phyloP scores from a whole-genome alignment of 305 asterid genomes.

The Solanum hybrid region DNA sequence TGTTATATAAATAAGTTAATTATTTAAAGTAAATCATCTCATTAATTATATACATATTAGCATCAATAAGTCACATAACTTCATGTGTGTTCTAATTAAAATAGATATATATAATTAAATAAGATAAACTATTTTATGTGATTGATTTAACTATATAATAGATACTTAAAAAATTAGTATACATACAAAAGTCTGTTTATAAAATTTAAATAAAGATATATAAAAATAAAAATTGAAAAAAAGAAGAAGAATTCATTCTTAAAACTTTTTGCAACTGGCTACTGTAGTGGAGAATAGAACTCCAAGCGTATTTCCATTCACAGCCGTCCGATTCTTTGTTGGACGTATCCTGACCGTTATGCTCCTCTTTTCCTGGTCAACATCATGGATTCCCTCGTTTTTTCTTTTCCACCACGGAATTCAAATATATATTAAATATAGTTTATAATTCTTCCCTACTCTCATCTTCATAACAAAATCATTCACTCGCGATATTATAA shows the following conservation, averaged over 20 bases:
- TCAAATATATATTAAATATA: background rate
- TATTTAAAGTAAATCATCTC: background rate
- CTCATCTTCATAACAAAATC: background rate
- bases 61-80: background rate
- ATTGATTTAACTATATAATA: background rate
- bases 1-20: background rate
- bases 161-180: background rate
- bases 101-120: too few species aligned
- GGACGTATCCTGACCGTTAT: background rate
- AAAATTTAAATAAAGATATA: too few species aligned
- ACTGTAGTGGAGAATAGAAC: background rate
- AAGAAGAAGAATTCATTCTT: background rate
- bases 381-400: background rate
- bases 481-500: background rate
- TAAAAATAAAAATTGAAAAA: too few species aligned
- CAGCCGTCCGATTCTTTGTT: background rate
- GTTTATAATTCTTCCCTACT: background rate
- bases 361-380: background rate
- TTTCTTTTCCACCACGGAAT: background rate
- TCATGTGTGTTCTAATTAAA: background rate
- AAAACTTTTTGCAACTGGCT: background rate
- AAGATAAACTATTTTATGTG: background rate
- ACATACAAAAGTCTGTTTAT: background rate
- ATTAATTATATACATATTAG: too few species aligned
- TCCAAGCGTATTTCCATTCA: background rate